Evolutionary conservation across 441 rosid genomes (phyloP).

Genomic region (Adansonia gregorii): DNA sequence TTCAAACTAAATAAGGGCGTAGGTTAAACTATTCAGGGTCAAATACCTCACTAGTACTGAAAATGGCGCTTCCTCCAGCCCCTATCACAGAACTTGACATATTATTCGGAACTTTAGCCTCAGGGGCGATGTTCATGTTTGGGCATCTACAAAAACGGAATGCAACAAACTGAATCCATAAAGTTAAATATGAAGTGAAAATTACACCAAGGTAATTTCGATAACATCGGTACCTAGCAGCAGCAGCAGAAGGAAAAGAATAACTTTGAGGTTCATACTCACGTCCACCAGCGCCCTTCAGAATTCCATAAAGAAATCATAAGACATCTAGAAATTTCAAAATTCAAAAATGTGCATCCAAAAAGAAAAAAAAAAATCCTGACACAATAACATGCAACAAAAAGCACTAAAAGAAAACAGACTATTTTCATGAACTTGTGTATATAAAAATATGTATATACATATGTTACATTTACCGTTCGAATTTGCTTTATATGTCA

Average conservation of each 20-base stretch:
- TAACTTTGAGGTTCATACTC: constrained; percentile 48
- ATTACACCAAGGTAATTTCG: background rate
- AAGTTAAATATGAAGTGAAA: background rate
- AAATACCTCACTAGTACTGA: constrained; percentile 48
- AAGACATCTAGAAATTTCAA: background rate
- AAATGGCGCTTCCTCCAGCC: constrained; percentile 24
- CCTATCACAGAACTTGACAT: too few relatives aligned
- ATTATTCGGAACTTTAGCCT: constrained; percentile 36
- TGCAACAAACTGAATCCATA: background rate
- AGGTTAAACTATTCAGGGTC: background rate
- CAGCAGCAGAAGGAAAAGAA: constrained; percentile 18
- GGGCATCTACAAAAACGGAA: constrained; percentile 37
- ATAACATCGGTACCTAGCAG: background rate
- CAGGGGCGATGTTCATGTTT: constrained; percentile 37
- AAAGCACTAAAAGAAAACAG: background rate
- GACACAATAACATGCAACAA: too few relatives aligned
- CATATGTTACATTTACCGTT: background rate
- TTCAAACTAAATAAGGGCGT: background rate
- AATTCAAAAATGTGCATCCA: background rate
- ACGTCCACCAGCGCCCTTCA: constrained; percentile 47
- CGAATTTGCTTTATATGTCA: background rate
- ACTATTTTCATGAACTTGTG: background rate
- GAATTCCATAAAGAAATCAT: constrained; percentile 23
- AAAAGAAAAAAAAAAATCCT: background rate
- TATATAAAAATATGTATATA: background rate